Evolutionary conservation across 225 moss, liverwort and hornwort species (phyloP), one percentile per base, ranked within the genome.

Genomic region (Sphagnum contortum): DNA sequence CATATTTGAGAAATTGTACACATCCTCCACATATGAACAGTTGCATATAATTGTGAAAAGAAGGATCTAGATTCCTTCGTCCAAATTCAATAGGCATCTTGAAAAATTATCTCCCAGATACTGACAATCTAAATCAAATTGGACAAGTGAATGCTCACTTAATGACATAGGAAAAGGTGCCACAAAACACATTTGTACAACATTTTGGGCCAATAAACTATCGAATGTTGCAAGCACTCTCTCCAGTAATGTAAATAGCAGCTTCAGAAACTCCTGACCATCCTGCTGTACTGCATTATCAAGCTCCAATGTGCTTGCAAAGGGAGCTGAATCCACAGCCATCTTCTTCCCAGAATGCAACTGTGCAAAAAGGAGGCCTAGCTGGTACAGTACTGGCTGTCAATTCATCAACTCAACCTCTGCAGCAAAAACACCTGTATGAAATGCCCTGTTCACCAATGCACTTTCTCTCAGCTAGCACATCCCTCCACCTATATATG

Each of bases 271-370:
- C 70, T 98, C 96, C 79, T 98, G 92, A 57, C 96, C 92, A 79
- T 98, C 96, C 77, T 98, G 96, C 77, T 98, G 96, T 61, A 98
- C 90, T 48, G 92, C 92, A 69, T 98, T 98, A 75, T 98, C 96
- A 57, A 98, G 77, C 76, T 98, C 96, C 54, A 98, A 78, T 55
- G 96, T 98, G 72, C 76, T 91, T 57, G 96, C 92, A 85, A 98
- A 98, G 13, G 92, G 92, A 76, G 92, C 92, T 48, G 96, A 98
- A 69, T 98, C 96, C 64, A 98, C 96, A 48, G 96, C 92, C 75
- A 84, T 81, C 77, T 78, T 89, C 70, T 89, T 92, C 63, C 92
- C 96, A 7, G 92, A 88, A 81, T 92, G 90, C 11, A 98, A 80
- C 72, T 90, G 88, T 59, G 96, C 92, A 74, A 93, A 98, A 47